Evolutionary conservation across 2,329 filamentous ascomycete species (phyloP), one percentile per base, ranked within the genome.

Genomic region (Beauveria australis): DNA sequence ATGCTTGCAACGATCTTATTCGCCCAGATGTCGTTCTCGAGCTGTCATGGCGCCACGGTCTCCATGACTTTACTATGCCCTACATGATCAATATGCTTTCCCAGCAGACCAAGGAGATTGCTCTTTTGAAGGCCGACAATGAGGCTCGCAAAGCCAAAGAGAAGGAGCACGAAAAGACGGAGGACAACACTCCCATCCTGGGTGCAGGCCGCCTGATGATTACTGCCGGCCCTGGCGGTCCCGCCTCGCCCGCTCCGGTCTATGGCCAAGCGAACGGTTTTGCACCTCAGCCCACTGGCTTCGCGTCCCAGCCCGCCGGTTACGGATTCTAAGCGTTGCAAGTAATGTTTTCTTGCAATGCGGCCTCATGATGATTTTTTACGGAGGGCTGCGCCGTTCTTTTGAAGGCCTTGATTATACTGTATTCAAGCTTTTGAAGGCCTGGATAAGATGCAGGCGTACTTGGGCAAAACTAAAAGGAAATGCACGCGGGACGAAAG

Each of bases 81-180:
- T 99, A 96, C 81, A 95, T 99, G 91, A 97, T 99, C 84, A 99
- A 97, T 79, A 89, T 95, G 79, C 81, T 99, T 65, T 86, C 88
- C 67, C 92, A 96, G 75, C 92, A 97, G 77, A 92, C 91, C 44
- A 86, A 89, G 66, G 88, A 95, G 61, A 88, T 99, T 67, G 85
- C 92, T 62, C 74, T 81, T 62, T 83, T 99, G 63, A 96, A 95
- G 82, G 90, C 91, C 64, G 95, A 99, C 76, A 99, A 97, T 71
- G 95, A 99, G 75, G 90, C 92, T 72, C 89, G 92, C 70, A 97
- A 96, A 76, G 81, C 81, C 41, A 86, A 86, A 65, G 89, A 94
- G 69, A 78, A 79, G 67, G 82, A 83, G 61, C 78, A 83, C 66
- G 85, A 93, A 79, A 93, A 91, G 79, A 90, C 92, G 60, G 92